Evolutionary conservation across 306 rosid species (phyloP), one percentile per base, ranked within the genome.

Genomic region (Acacia acuminata): DNA sequence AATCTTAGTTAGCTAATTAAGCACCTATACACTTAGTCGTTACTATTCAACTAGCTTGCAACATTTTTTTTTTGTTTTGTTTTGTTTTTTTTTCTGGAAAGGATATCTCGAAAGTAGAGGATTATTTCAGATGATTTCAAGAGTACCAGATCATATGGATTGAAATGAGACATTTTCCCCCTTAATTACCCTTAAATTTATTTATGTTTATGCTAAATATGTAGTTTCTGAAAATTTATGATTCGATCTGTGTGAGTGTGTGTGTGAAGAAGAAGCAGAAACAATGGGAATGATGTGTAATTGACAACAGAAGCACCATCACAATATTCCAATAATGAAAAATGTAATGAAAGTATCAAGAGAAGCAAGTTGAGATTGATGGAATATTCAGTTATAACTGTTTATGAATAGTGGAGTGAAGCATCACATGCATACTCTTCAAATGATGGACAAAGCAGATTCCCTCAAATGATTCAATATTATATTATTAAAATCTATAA

Each of bases 361-460:
- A 58, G 1, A 58, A 53, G 8, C 19, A 48, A 16, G 53, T 1
- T 48, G 4, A 48, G 22, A 51, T 5, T 8, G n/a, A 53, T 17
- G 60, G 60, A 53, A 19, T 53, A 53, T 36, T 68, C 24, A 69
- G 2, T 34, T 45, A 51, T 15, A 40, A 40, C 34, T 16, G 34
- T 42, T 69, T 9, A 19, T 50, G 14, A 13, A 7, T 19, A n/a
- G 12, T 63, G 73, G 69, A 78, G 84, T 65, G 79, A 60, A 63
- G 85, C 75, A 85, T 87, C 79, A 38, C 65, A 82, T 79, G 77
- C 77, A 60, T 38, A 45, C 73, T 44, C 19, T 34, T 51, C 2
- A 11, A 40, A 40, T 58, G 15, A 44, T n/a, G 24, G 69, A 42
- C 75, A 75, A 55, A 10, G 24, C 27, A 63, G 64, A 85, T 73